Evolutionary conservation across 2,329 filamentous ascomycete genomes (phyloP).

Genomic region (Endothia cerciana): DNA sequence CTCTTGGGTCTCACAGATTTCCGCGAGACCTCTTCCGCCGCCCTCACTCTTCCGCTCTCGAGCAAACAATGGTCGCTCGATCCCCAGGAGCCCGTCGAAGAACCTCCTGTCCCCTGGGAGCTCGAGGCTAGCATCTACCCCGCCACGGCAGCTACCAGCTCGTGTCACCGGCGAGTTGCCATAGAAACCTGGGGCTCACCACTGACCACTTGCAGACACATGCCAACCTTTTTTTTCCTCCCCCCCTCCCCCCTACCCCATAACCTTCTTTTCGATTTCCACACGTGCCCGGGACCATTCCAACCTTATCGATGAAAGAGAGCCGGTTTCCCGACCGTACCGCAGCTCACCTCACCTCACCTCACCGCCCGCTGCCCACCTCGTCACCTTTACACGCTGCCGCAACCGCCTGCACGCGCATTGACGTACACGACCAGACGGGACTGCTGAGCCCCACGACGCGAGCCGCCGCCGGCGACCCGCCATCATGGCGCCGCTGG

Average conservation of each 20-base stretch:
- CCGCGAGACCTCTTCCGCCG: background rate
- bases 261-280: slow-evolving; percentile 5
- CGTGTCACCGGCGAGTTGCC: slow-evolving; percentile 6
- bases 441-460: slow-evolving; percentile 8
- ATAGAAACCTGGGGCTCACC: background rate
- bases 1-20: background rate
- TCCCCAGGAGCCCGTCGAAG: background rate
- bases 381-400: background rate
- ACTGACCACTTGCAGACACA: background rate
- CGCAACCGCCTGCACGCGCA: background rate
- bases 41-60: background rate
- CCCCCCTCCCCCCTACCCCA: background rate
- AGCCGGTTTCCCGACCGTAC: background rate
- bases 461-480: slow-evolving; percentile 33
- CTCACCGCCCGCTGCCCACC: background rate
- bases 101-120: background rate
- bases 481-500: slow-evolving; percentile 64
- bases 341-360: too few relatives aligned
- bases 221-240: background rate
- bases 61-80: background rate
- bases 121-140: background rate
- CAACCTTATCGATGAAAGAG: slow-evolving; percentile 18
- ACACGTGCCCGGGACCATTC: slow-evolving; percentile 16
- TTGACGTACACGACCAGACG: background rate
- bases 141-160: slow-evolving; percentile 1